Base-by-base conservation (phyloP, 2,329 filamentous ascomycete species). In the Aquanectria penicillioides region DNA sequence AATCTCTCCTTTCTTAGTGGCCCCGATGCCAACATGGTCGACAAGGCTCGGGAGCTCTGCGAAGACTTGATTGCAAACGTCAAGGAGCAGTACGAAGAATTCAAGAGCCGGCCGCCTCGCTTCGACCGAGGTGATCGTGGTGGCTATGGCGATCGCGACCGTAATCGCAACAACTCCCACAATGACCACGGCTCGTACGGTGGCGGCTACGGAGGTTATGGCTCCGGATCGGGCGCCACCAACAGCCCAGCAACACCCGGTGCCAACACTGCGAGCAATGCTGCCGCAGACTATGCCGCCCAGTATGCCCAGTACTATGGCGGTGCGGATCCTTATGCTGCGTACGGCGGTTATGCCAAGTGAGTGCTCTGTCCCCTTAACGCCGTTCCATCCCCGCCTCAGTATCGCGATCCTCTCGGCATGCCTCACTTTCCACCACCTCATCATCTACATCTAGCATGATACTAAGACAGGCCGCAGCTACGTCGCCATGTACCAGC, bases 11-110 rank as follows among this genome's bases (percentile, higher is more conserved):
- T 53, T 62, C 6, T 25, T 65, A 97, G 93, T 62, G 94, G 94
- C 5, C 95, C 95, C 6, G 93, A 97, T 73, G 86, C 91, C 13
- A 86, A 86, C 61, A 93, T 96, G 81, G 94, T 99, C 28, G 85
- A 93, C 59, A 89, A 88, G 67, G 95, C 92, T 31, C 97, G 95
- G 75, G 88, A 92, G 65, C 88, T 97, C 40, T 98, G 94, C 74
- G 87, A 94, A 68, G 93, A 97, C 69, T 82, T 99, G 48, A 85
- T 99, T 43, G 85, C 82, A 63, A 96, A 95, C 67, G 95, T 99
- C 53, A 91, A 89, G 71, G 86, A 93, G 62, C 90, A 97, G 73
- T 98, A 97, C 73, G 91, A 97, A 73, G 88, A 89, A 41, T 97
- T 94, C 83, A 98, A 97, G 78, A 87, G 87, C 66, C 88, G 92